Evolutionary conservation across 768 basidiomycete genomes (phyloP).

Genomic region (Strobilomyces confusus): DNA sequence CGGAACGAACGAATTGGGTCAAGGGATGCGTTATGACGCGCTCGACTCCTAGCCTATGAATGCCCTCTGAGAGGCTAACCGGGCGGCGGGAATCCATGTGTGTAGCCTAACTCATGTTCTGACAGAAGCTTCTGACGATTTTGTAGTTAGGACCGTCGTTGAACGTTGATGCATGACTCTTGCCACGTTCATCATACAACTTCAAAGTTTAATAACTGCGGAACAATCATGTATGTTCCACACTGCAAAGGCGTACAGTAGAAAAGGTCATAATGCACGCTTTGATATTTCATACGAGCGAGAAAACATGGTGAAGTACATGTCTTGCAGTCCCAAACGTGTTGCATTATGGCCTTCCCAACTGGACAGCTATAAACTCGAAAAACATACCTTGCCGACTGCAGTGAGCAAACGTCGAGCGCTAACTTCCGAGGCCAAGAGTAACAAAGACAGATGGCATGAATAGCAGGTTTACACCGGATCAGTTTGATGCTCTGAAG

Average conservation of each 20-base stretch:
- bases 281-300: constrained; percentile 11
- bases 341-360: constrained; percentile 25
- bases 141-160: background rate
- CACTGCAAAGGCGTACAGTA: constrained; percentile 5
- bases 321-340: constrained; percentile 21
- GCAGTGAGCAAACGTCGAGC: no score
- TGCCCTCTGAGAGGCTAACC: background rate
- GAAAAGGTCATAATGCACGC: constrained; percentile 28
- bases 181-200: background rate
- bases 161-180: background rate
- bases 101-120: background rate
- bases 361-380: constrained; percentile 3
- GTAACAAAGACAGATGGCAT: no score
- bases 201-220: constrained; percentile 5
- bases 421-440: no score
- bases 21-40: constrained; percentile 11
- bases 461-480: no score
- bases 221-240: background rate
- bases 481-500: background rate
- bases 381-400: constrained; percentile 17
- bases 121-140: background rate
- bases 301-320: background rate
- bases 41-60: constrained; percentile 10
- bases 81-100: background rate
- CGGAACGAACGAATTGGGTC: constrained; percentile 22